Conservation (phyloP, 2,329 filamentous ascomycete genomes). For the Cryoendolithus antarcticus region DNA sequence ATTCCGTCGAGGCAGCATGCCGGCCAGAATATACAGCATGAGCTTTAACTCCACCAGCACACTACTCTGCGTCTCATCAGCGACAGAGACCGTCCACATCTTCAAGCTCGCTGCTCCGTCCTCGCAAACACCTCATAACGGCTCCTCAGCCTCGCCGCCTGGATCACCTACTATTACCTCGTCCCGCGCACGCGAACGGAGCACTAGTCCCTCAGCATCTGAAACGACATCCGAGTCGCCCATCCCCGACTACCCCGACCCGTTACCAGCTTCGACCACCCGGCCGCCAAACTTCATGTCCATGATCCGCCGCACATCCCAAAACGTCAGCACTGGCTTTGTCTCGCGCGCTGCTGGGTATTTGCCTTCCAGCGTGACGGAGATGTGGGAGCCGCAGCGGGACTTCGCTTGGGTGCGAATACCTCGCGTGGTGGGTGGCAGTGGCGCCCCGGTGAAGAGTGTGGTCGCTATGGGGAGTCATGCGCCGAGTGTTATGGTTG, state of each 20-base stretch:
- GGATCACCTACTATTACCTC: slow-evolving; percentile 15
- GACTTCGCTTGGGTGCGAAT: slow-evolving; percentile 97
- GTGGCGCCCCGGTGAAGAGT: slow-evolving; percentile 52
- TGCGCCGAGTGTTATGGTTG: slow-evolving; percentile 93
- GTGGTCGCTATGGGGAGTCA: slow-evolving; percentile 95
- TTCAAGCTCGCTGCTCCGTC: slow-evolving; percentile 58
- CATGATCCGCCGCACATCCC: slow-evolving; percentile 85
- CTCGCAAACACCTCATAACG: slow-evolving; percentile 16
- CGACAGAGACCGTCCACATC: slow-evolving; percentile 91
- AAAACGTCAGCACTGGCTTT: slow-evolving; percentile 80
- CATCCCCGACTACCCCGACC: slow-evolving; percentile 26
- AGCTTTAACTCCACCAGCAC: slow-evolving; percentile 94
- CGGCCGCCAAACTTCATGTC: slow-evolving; percentile 65
- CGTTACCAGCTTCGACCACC: slow-evolving; percentile 18
- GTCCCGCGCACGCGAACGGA: slow-evolving; percentile 22
- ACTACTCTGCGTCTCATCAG: slow-evolving; percentile 86
- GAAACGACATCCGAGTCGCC: slow-evolving; percentile 17
- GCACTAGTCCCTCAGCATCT: slow-evolving; percentile 25
- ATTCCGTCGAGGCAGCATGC: slow-evolving; percentile 89
- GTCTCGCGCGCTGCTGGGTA: slow-evolving; percentile 85
- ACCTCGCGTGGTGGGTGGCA: slow-evolving; percentile 43
- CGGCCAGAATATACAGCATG: slow-evolving; percentile 95
- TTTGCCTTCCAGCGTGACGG: slow-evolving; percentile 81
- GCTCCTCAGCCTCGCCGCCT: slow-evolving; percentile 14
- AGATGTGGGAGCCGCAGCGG: slow-evolving; percentile 91